Percentiles rank a stretch among this genome's conserved stretches.
Conservation (phyloP, 495 filamentous ascomycete genomes). For the Lasiosphaeris hirsuta region DNA sequence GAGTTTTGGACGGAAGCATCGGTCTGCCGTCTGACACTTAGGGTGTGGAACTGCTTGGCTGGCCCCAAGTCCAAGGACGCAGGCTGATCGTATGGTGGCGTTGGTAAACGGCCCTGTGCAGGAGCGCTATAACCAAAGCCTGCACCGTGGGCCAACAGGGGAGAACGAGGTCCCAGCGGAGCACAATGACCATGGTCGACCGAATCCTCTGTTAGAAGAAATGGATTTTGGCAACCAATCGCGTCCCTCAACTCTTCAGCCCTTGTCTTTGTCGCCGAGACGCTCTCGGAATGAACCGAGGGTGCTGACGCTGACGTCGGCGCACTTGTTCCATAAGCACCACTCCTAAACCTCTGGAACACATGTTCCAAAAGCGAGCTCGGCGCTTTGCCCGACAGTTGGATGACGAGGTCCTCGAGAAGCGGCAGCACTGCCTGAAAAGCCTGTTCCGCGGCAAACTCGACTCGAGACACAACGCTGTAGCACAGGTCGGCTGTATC, state of each 20-base stretch:
- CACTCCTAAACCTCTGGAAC: conserved; percentile 30
- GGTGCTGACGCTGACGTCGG: neutral
- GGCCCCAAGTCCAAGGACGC: conserved; percentile 13
- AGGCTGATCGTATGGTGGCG: conserved; percentile 9
- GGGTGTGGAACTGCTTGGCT: conserved; percentile 30
- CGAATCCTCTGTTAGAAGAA: too few relatives aligned
- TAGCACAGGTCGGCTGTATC: conserved; percentile 9
- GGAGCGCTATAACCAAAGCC: conserved; percentile 12
- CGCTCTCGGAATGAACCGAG: neutral
- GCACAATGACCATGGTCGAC: too few relatives aligned
- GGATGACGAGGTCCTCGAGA: conserved; percentile 42
- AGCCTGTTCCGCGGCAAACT: neutral
- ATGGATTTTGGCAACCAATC: too few relatives aligned
- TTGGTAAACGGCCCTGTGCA: conserved; percentile 20
- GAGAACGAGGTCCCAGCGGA: too few relatives aligned
- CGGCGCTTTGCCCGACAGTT: conserved; percentile 30
- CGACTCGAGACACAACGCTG: neutral
- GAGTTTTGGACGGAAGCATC: conserved; percentile 43
- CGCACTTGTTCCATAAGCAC: conserved; percentile 16
- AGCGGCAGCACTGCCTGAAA: conserved; percentile 38
- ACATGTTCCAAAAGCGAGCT: conserved; percentile 29
- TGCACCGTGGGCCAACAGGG: too few relatives aligned
- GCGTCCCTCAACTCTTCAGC: too few relatives aligned
- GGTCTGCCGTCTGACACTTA: conserved; percentile 33
- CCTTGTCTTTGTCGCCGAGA: neutral